Evolutionary conservation across 768 basidiomycete genomes (phyloP), one percentile per base, ranked within the genome.

Genomic region (Boletus rex-veris): DNA sequence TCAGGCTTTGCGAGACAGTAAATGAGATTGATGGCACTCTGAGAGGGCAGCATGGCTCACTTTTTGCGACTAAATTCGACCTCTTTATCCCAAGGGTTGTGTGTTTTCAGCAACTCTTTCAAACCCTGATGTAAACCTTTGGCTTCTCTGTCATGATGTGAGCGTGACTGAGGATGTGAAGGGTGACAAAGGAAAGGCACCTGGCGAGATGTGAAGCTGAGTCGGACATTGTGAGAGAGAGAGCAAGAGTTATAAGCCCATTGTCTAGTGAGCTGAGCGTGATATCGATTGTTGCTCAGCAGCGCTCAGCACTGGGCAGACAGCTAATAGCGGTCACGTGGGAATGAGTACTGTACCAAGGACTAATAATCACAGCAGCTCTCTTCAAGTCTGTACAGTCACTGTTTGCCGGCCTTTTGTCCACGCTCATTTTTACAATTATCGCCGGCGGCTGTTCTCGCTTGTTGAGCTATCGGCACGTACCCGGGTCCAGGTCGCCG

Each of bases 11-110:
- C 7, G 31, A 21, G 28, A 55, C 42, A 43, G 55, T 50, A 48
- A 42, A 50, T 52, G 35, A 52, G 59, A 35, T 35, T 35, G 26
- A 33, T n/a, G 51, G 16, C 50, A 43, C 49, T 33, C 49, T n/a
- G 37, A 57, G 31, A 50, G 51, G 40, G 18, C 39, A 39, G 36
- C 55, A 35, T 24, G 8, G 38, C 91, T 73, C 70, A 92, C 94
- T 84, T 86, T 74, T 90, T 90, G 63, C 94, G 80, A 68, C 85
- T 82, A 59, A 88, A 85, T 65, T 98, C 94, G 40, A 93, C 83
- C 55, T 94, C 90, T 67, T 79, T 88, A 57, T 90, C 87, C 80
- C 86, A 94, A 33, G 92, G 89, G 47, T 86, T 83, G 55, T 80
- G 84, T 37, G 77, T 78, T 66, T 86, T 87, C 53, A 95, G 78